These are phyloP conservation scores for Murraya paniculata DNA, from an alignment of 345 rosid genomes.

Conservation along the genomic window DNA sequence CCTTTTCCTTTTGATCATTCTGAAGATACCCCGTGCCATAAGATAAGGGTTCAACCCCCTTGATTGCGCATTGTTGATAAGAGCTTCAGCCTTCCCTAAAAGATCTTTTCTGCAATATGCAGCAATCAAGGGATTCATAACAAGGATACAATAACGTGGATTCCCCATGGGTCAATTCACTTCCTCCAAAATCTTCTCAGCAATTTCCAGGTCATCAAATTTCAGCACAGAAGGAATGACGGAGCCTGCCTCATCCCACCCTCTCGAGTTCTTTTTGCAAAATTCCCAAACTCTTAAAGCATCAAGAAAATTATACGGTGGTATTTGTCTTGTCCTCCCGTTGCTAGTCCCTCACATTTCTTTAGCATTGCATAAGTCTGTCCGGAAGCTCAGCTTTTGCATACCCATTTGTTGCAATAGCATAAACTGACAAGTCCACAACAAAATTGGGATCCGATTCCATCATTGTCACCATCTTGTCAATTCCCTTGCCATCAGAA, in stretches of 20 bases:
- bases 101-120: conserved; percentile 32
- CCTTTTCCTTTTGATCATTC: conserved; percentile 18
- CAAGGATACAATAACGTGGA: background rate
- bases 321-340: background rate
- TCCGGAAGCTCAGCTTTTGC: conserved; percentile 22
- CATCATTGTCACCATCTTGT: conserved; percentile 5
- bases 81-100: conserved; percentile 28
- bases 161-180: conserved; percentile 25
- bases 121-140: conserved; percentile 31
- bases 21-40: conserved; percentile 28
- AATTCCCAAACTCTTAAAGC: conserved; percentile 36
- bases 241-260: conserved; percentile 12
- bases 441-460: conserved; percentile 20
- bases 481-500: conserved; percentile 26
- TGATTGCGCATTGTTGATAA: conserved; percentile 10
- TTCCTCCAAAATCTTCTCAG: conserved; percentile 33
- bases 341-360: conserved; percentile 30
- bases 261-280: conserved; percentile 17
- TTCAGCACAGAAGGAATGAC: conserved; percentile 30
- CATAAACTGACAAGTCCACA: conserved; percentile 21
- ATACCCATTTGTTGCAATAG: conserved; percentile 22
- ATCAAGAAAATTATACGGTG: too few species aligned
- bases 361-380: conserved; percentile 31
- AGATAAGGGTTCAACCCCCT: conserved; percentile 26
- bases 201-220: conserved; percentile 41